Evolutionary conservation across 345 rosid species (phyloP).

Genomic region (Balakata baccata): DNA sequence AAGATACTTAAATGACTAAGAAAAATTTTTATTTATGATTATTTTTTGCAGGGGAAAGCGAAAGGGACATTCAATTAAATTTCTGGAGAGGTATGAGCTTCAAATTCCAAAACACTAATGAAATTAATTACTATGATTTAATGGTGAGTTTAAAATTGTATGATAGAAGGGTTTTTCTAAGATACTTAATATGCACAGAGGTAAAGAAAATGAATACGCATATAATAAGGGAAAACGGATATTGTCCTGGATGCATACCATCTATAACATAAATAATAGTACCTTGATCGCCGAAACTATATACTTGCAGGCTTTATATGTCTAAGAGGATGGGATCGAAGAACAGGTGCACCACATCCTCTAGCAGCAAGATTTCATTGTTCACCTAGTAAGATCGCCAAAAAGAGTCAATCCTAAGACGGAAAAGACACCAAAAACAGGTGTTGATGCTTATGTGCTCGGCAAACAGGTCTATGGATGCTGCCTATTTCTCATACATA

Average conservation of each 20-base stretch:
- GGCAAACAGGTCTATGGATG: background rate
- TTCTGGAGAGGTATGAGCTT: constrained; percentile 16
- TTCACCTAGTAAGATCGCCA: constrained; percentile 13
- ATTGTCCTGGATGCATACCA: no score
- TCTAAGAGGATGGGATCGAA: constrained; percentile 47
- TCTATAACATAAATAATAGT: background rate
- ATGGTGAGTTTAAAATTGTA: background rate
- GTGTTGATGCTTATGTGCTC: background rate
- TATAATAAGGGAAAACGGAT: background rate
- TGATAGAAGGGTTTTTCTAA: background rate
- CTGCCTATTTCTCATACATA: background rate
- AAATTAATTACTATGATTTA: background rate
- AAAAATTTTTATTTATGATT: background rate
- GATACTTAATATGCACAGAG: background rate
- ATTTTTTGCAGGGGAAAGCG: constrained; percentile 13
- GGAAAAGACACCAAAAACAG: background rate
- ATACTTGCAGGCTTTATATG: constrained; percentile 47
- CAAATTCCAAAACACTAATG: background rate
- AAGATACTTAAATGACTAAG: background rate
- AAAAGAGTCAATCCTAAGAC: background rate
- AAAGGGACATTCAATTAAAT: constrained; percentile 12
- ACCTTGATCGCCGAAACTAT: background rate
- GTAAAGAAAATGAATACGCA: background rate
- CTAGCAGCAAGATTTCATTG: constrained; percentile 42
- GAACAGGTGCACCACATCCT: constrained; percentile 25